Percentiles rank a stretch among this genome's conserved stretches.
Evolutionary conservation across 306 rosid genomes (phyloP).

Genomic region (Cucurbita moschata): DNA sequence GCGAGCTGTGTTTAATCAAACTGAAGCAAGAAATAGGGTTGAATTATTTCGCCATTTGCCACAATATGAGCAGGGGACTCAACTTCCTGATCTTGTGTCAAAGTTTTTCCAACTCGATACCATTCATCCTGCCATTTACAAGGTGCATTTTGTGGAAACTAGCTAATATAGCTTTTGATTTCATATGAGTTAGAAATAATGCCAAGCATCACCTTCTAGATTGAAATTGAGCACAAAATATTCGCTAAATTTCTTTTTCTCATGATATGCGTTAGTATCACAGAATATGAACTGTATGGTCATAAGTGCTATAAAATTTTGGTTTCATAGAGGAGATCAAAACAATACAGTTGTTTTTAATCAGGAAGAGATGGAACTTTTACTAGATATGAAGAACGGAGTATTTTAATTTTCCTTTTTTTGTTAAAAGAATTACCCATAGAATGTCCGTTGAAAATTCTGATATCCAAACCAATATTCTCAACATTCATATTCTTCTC

Average conservation of each 20-base stretch:
- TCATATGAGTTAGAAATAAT: neutral
- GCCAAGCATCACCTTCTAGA: neutral
- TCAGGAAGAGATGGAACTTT: neutral
- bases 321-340: neutral
- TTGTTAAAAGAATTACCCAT: neutral
- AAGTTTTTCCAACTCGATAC: slow-evolving; percentile 58
- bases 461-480: neutral
- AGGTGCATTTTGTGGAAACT: slow-evolving; percentile 27
- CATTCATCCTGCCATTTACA: slow-evolving; percentile 68
- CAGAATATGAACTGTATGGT: neutral
- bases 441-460: neutral
- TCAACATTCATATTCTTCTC: neutral
- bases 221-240: neutral
- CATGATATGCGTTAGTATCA: neutral
- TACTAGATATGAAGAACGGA: neutral
- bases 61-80: slow-evolving; percentile 64
- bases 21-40: slow-evolving; percentile 66
- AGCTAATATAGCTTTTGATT: slow-evolving; percentile 6
- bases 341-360: neutral
- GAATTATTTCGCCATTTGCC: slow-evolving; percentile 81
- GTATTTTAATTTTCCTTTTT: neutral
- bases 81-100: slow-evolving; percentile 55
- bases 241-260: neutral
- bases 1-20: slow-evolving; percentile 58
- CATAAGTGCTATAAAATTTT: neutral